Evolutionary conservation across 352 stramenopile genomes (phyloP), one percentile per base, ranked within the genome.

Genomic region (Thalassiosira pacifica): DNA sequence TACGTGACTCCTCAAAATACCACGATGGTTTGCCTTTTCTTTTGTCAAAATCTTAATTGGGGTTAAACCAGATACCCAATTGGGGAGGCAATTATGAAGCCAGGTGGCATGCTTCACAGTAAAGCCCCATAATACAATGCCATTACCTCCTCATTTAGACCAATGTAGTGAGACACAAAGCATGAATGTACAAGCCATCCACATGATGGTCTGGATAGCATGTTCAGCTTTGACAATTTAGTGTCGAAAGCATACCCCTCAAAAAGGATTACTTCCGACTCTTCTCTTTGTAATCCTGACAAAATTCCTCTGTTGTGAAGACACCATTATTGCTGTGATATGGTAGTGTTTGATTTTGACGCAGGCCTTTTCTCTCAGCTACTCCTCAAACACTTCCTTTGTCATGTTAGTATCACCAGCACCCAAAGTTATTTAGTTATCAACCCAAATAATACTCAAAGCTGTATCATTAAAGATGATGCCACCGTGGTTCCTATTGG

Each of bases 211-310:
- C 29, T 81, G 57, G 57, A 89, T 88, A 19, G 45, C 63, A 32
- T 76, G 40, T 60, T 92, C 80, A 48, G 79, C 83, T 29, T 69
- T n/a, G n/a, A n/a, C n/a, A n/a, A n/a, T n/a, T n/a, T n/a, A n/a
- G n/a, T n/a, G n/a, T n/a, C n/a, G n/a, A n/a, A n/a, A n/a, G n/a
- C n/a, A n/a, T n/a, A n/a, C n/a, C n/a, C n/a, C n/a, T n/a, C n/a
- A n/a, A n/a, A n/a, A n/a, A n/a, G n/a, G n/a, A n/a, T n/a, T n/a
- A n/a, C n/a, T n/a, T n/a, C n/a, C n/a, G n/a, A n/a, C n/a, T n/a
- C n/a, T n/a, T n/a, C n/a, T n/a, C n/a, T n/a, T n/a, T n/a, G n/a
- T n/a, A n/a, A n/a, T n/a, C n/a, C n/a, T 32, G 31, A 64, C 85
- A 69, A 13, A 48, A 48, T 48, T 48, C 37, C 13, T 48, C 37